phyloP scores from a whole-genome alignment of 371 early-diverging fungal genomes.

The Mucor circinelloides region DNA sequence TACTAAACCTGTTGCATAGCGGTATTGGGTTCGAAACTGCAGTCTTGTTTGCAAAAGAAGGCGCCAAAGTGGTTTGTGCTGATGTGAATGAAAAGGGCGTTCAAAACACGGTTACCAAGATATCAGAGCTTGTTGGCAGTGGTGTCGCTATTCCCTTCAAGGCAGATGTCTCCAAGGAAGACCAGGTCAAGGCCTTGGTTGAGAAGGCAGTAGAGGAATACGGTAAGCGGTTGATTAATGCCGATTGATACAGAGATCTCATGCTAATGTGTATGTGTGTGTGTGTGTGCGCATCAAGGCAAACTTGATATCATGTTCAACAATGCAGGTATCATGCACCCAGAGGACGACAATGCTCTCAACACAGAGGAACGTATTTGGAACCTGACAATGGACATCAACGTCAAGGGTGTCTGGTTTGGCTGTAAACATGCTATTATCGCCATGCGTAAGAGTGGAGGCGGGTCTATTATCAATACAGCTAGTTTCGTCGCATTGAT shows the following conservation, averaged over 20 bases:
- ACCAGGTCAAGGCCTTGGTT: constrained; percentile 71
- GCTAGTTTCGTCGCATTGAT: constrained; percentile 83
- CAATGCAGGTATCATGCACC: constrained; percentile 93
- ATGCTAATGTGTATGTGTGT: not conserved
- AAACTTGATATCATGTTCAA: constrained; percentile 85
- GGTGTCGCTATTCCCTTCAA: constrained; percentile 50
- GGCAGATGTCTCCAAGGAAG: constrained; percentile 78
- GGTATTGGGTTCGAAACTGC: constrained; percentile 84
- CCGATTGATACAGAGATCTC: not conserved
- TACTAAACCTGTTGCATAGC: constrained; percentile 34
- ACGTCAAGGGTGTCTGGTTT: constrained; percentile 93
- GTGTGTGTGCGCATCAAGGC: constrained; percentile 32
- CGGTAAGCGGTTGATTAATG: constrained; percentile 47
- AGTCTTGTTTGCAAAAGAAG: constrained; percentile 80
- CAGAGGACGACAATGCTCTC: constrained; percentile 80
- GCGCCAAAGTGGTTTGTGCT: constrained; percentile 79
- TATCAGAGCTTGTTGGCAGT: constrained; percentile 38
- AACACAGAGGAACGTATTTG: constrained; percentile 81
- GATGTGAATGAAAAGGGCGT: constrained; percentile 74
- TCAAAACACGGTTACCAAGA: constrained; percentile 52
- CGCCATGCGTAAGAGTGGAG: constrained; percentile 73
- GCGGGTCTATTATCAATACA: constrained; percentile 87
- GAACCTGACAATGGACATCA: constrained; percentile 80
- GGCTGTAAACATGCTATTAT: constrained; percentile 86
- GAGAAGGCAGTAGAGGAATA: constrained; percentile 67